Percentiles rank a stretch among this genome's conserved stretches.
Evolutionary conservation across 164 flowering plant genomes (phyloP).

Genomic region (Pachysandra terminalis): DNA sequence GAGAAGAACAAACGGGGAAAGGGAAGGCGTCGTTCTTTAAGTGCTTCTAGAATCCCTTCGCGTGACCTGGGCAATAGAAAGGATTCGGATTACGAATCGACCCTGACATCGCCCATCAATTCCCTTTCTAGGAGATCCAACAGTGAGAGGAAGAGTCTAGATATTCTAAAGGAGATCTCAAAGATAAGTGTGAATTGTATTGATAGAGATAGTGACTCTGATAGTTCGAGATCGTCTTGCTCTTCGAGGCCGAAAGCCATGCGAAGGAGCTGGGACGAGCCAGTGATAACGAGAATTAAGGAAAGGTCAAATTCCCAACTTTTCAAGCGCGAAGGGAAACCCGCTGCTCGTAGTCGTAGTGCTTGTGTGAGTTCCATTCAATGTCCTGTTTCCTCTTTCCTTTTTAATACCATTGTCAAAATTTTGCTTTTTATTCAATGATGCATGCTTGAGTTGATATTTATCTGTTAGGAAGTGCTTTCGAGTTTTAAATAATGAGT

Average conservation of each 20-base stretch:
- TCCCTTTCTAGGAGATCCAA: constrained; percentile 8
- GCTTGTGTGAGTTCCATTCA: constrained; percentile 35
- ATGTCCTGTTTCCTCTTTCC: background rate
- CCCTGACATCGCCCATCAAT: constrained; percentile 8
- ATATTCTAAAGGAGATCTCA: constrained; percentile 16
- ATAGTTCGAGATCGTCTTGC: constrained; percentile 28
- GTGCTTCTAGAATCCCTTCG: constrained; percentile 30
- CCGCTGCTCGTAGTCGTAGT: constrained; percentile 23
- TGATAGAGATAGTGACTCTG: constrained; percentile 42
- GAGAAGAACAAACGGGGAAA: constrained; percentile 12
- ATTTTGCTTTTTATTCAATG: background rate
- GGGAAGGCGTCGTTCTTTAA: constrained; percentile 24
- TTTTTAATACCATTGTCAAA: background rate
- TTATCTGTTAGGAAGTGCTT: background rate
- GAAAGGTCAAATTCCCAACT: constrained; percentile 23
- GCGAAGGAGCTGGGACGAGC: constrained; percentile 47
- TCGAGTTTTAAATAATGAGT: too few species aligned
- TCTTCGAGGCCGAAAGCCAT: constrained; percentile 14
- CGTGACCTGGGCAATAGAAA: constrained; percentile 6
- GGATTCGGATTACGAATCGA: constrained; percentile 8
- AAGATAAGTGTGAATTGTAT: constrained; percentile 17
- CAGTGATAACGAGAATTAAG: constrained; percentile 17
- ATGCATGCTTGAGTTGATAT: background rate
- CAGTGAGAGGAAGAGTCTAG: constrained; percentile 9
- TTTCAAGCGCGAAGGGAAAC: constrained; percentile 23